These are phyloP conservation scores for Pterothamnion heteromorphum DNA, from an alignment of 31 red algal species.

Conservation along the genomic window DNA sequence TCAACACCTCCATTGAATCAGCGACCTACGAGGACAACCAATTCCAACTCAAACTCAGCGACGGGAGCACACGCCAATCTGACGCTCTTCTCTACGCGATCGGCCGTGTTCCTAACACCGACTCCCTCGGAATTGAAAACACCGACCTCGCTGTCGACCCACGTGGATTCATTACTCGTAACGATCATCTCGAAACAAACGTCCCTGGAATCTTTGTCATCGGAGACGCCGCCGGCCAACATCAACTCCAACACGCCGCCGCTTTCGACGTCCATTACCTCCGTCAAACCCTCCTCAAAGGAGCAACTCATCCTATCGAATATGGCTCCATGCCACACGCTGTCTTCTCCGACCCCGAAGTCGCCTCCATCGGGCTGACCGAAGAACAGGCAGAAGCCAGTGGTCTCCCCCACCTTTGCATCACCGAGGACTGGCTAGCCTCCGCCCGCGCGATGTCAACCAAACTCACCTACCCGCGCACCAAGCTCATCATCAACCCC, in stretches of 20 bases:
- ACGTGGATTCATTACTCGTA: conserved; percentile 67
- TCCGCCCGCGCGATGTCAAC: background rate
- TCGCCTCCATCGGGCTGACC: background rate
- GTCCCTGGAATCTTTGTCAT: conserved; percentile 68
- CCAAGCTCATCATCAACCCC: background rate
- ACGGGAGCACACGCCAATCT: background rate
- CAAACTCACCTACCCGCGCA: background rate
- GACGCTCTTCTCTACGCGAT: background rate
- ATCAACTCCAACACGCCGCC: background rate
- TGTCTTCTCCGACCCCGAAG: background rate
- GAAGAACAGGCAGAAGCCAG: background rate
- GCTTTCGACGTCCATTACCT: background rate
- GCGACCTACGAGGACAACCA: background rate
- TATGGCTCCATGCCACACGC: background rate
- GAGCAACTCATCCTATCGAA: background rate
- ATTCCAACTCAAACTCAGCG: background rate
- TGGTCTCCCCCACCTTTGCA: background rate
- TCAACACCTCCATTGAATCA: background rate
- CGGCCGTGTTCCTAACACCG: background rate
- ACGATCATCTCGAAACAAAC: conserved; percentile 60
- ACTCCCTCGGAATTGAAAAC: background rate
- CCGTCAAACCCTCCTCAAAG: background rate
- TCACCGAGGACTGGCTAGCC: background rate
- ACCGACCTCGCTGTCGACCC: conserved; percentile 38
- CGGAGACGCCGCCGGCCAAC: conserved; percentile 70